These are phyloP conservation scores for Rugonectria rugulosa DNA, from an alignment of 2,329 filamentous ascomycete genomes.

Conservation along the genomic window DNA sequence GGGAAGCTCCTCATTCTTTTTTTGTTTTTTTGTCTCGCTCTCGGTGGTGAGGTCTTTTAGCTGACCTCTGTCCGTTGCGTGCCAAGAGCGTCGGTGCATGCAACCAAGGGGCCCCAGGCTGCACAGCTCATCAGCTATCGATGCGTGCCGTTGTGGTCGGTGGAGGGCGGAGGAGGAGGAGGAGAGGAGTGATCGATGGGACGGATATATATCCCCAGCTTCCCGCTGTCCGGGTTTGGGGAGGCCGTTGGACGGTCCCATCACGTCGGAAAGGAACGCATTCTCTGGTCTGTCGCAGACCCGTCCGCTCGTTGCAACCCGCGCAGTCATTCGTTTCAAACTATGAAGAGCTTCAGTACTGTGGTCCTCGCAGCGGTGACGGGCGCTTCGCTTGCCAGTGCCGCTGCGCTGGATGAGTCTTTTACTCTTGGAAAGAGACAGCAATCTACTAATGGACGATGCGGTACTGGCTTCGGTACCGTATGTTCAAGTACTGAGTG, in stretches of 20 bases:
- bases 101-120: background rate
- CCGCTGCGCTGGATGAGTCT: background rate
- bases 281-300: constrained; percentile 9
- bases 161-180: background rate
- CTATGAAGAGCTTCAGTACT: constrained; percentile 24
- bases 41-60: background rate
- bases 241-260: background rate
- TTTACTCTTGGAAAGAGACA: constrained; percentile 25
- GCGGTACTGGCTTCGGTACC: constrained; percentile 47
- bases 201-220: constrained; percentile 6
- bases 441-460: constrained; percentile 51
- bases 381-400: background rate
- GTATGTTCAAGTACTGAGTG: constrained; percentile 47
- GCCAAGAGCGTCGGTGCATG: background rate
- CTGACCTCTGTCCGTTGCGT: background rate
- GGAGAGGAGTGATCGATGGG: background rate
- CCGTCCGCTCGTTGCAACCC: constrained; percentile 29
- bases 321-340: constrained; percentile 30
- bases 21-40: no score
- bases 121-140: background rate
- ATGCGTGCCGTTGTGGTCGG: background rate
- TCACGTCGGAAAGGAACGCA: background rate
- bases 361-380: constrained; percentile 16
- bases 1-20: constrained; percentile 1
- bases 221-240: background rate